A percentile compares a stretch with the other conserved stretches of the same genome.
Evolutionary conservation across 768 basidiomycete genomes (phyloP).

Genomic region (Macrolepiota albuminosa): DNA sequence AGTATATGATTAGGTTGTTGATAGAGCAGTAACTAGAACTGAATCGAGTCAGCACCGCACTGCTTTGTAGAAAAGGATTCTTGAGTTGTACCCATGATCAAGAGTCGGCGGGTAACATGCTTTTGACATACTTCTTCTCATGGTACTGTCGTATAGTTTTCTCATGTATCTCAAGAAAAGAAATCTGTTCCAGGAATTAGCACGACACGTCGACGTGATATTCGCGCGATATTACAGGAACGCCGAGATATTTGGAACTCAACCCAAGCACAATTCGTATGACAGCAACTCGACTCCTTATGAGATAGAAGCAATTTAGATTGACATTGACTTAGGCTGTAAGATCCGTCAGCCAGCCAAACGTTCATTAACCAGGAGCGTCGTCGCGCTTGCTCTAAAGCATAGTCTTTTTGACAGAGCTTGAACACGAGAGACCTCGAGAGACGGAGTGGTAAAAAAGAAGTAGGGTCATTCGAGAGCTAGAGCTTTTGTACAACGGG

Average conservation of each 20-base stretch:
- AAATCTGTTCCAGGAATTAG: neutral
- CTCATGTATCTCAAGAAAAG: neutral
- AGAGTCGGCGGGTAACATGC: neutral
- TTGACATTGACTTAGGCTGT: neutral
- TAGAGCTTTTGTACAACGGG: constrained; percentile 34
- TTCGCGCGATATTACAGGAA: neutral
- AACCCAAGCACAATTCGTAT: neutral
- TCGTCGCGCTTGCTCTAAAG: neutral
- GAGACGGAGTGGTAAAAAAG: constrained; percentile 27
- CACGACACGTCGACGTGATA: neutral
- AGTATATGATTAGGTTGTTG: neutral
- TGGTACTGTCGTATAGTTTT: neutral
- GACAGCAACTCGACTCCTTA: neutral
- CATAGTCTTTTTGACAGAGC: neutral
- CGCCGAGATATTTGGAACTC: neutral
- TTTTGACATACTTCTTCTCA: neutral
- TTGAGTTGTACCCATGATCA: neutral
- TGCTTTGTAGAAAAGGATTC: too few species aligned
- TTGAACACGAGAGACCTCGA: constrained; percentile 3
- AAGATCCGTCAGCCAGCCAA: neutral
- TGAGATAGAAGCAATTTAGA: too few species aligned
- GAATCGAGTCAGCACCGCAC: neutral
- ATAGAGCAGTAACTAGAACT: neutral
- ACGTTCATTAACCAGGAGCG: neutral
- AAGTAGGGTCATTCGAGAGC: constrained; percentile 25